Base-by-base conservation (phyloP, 306 rosid species). In the Arachis stenosperma region DNA sequence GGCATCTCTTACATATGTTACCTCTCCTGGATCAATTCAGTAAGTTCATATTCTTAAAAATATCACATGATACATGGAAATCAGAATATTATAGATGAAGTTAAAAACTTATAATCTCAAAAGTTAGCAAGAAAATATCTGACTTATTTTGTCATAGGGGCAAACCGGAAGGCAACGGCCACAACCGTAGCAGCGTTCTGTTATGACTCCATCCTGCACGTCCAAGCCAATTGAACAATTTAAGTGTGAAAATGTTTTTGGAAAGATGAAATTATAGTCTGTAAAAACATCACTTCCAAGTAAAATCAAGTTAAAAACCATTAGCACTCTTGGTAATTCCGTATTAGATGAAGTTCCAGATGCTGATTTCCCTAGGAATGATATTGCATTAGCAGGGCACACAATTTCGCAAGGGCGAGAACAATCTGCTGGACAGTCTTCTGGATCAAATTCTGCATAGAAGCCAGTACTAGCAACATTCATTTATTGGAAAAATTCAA, bases 101-200 rank as follows among this genome's bases (percentile, higher is more conserved):
- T 27, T 60, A 69, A 7, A 75, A 76, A 27, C 67, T 63, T 22
- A 55, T 39, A 69, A 60, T 65, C 61, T 47, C 44, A 54, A 33
- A 41, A 63, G 36, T 63, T 67, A 79, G 66, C 39, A 27, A 46
- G 43, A 69, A 71, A 65, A 44, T 43, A 14, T 66, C 82, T 3
- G 71, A 93, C 98, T 93, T 84, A 93, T 93, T 84, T 89, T 85
- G 74, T 93, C 97, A 10, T 86, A 93, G 52, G 98, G 98, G 78
- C 98, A 93, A 69, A 90, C 82, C n/a, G 98, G 98, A 75, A 85
- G 79, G 86, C 98, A 93, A 40, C 96, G 97, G 33, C 98, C 97
- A 69, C 98, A 93, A 33, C 98, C 98, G 78, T 93, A 93, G 69
- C 98, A 93, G 43, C 98, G 96, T 53, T 93, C 98, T 0, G 93